Base-by-base conservation (phyloP, 495 filamentous ascomycete genomes). In the Lasiosphaeria hispida region DNA sequence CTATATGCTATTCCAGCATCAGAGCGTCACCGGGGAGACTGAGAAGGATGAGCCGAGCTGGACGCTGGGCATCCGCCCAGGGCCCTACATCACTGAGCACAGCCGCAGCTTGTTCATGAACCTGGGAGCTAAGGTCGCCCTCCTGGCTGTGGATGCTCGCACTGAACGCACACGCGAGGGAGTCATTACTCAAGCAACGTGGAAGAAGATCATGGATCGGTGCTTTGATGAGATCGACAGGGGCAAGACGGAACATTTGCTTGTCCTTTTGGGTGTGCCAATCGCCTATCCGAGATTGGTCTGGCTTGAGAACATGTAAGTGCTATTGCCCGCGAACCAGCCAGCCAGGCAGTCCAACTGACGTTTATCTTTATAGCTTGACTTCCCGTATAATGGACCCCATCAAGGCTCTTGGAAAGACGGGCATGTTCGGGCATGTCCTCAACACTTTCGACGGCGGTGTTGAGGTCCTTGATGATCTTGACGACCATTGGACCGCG, bases 1-100 rank as follows among this genome's bases (percentile, higher is more conserved):
- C 66, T 98, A 98, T 66, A 85, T 98, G 84, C 80, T 98, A 7
- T 98, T 97, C 75, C 94, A 98, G 71, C 94, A 98, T 65, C 94
- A 98, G 70, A 94, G 86, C 63, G 77, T 93, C 17, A 78, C 81
- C 0, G 83, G 87, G 13, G 93, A 97, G 71, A 87, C 83, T 1
- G 84, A 92, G 61, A 74, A 82, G 55, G 81, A 90, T 13, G 94
- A 98, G 69, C 91, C 92, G 8, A 96, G 89, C 69, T 98, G 95
- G 95, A 70, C 92, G 30, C 76, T 97, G 13, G 94, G 94, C 19
- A 76, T 80, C 34, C 71, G 79, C 14, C 88, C 87, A 10, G 94
- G 94, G 7, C 95, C 95, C 11, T 97, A 97, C 71, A 96, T 98
- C 72, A 83, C 83, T 19, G 85, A 97, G 67, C 75, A 80, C 30